These are phyloP conservation scores for Candida hungchunana DNA, from an alignment of 805 yeast species.

Conservation along the genomic window DNA sequence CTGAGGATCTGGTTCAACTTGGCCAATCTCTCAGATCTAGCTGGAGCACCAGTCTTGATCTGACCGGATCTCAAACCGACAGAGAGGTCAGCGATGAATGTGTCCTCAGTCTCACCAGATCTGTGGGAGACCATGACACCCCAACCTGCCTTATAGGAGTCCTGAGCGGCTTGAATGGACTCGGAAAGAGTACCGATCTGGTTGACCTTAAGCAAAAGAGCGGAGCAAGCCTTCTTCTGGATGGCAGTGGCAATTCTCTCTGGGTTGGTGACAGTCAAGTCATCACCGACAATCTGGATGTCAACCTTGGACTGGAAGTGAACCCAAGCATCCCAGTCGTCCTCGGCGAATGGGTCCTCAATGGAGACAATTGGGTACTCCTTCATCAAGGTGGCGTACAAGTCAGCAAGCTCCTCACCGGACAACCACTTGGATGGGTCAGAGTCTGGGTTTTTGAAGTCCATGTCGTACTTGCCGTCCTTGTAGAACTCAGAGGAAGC, in stretches of 20 bases:
- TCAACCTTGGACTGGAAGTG: constrained; percentile 74
- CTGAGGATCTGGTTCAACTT: constrained; percentile 97
- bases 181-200: constrained; percentile 97
- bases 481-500: constrained; percentile 98
- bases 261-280: constrained; percentile 98
- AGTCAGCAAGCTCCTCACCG: constrained; percentile 80
- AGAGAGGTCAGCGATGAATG: constrained; percentile 94
- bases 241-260: constrained; percentile 90
- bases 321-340: constrained; percentile 98
- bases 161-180: constrained; percentile 95
- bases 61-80: constrained; percentile 99
- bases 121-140: constrained; percentile 99
- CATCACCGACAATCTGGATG: constrained; percentile 95
- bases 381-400: constrained; percentile 74
- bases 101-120: constrained; percentile 99
- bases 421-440: constrained; percentile 88
- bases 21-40: constrained; percentile 99
- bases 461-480: constrained; percentile 96
- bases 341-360: constrained; percentile 99
- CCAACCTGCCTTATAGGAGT: constrained; percentile 95
- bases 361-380: constrained; percentile 97
- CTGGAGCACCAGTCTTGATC: constrained; percentile 99
- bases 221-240: constrained; percentile 93
- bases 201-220: constrained; percentile 94
- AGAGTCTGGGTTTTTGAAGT: constrained; percentile 95